These are phyloP conservation scores for Ascochyta viciae-villosae DNA, from an alignment of 2,329 filamentous ascomycete species.

Conservation along the genomic window DNA sequence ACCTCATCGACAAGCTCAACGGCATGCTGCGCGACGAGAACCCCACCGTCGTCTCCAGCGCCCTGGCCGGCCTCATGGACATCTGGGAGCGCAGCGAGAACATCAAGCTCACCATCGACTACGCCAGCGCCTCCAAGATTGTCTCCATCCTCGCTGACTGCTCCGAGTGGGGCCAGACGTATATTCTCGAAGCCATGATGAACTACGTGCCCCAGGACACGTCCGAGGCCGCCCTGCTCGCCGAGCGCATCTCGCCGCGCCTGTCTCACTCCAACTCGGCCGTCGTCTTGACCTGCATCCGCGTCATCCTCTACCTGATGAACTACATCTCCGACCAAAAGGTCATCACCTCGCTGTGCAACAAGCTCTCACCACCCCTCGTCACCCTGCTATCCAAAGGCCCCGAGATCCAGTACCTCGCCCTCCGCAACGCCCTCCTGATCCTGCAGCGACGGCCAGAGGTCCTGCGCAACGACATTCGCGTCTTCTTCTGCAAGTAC, in stretches of 20 bases:
- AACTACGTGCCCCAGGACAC: conserved; percentile 95
- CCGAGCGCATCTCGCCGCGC: conserved; percentile 92
- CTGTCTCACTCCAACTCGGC: conserved; percentile 97
- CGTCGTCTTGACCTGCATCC: conserved; percentile 93
- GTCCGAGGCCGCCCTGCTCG: conserved; percentile 84
- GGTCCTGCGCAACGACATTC: conserved; percentile 92
- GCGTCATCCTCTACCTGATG: conserved; percentile 96
- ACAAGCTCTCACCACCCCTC: conserved; percentile 91
- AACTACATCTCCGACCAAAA: conserved; percentile 96
- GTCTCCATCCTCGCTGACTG: conserved; percentile 95
- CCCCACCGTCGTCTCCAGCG: conserved; percentile 94
- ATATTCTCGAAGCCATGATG: conserved; percentile 97
- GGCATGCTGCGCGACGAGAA: conserved; percentile 92
- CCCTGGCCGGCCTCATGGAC: conserved; percentile 89
- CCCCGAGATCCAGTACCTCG: conserved; percentile 97
- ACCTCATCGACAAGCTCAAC: conserved; percentile 92
- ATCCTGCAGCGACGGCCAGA: conserved; percentile 93
- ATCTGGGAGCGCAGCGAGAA: conserved; percentile 98
- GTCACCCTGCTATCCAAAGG: conserved; percentile 96
- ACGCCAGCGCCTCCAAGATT: conserved; percentile 96
- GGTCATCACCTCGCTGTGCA: conserved; percentile 83
- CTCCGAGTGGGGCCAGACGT: conserved; percentile 99
- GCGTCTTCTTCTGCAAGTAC: conserved; percentile 99
- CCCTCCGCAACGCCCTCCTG: conserved; percentile 88
- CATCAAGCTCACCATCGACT: conserved; percentile 98